Evolutionary conservation across 2,329 filamentous ascomycete species (phyloP).

Genomic region (Pestalotiopsis sp.): DNA sequence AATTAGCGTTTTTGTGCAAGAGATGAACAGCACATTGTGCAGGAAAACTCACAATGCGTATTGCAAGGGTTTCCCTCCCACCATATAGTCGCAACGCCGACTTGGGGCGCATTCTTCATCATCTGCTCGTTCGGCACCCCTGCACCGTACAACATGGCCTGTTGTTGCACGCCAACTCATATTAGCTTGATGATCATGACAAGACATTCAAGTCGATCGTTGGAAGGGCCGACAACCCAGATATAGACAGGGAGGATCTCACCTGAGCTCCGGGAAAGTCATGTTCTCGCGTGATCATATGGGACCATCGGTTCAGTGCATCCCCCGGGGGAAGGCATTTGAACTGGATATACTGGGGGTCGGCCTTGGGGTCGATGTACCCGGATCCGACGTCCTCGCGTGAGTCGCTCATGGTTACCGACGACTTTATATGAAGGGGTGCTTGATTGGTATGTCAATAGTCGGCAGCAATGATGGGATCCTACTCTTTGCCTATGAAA

Average conservation of each 20-base stretch:
- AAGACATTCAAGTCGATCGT: not conserved
- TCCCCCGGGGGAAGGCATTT: conserved; percentile 53
- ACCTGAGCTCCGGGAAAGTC: conserved; percentile 92
- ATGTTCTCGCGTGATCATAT: conserved; percentile 79
- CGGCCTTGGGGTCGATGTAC: conserved; percentile 44
- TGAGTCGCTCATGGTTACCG: conserved; percentile 23
- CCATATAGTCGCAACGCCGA: conserved; percentile 91
- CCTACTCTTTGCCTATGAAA: not conserved
- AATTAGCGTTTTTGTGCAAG: conserved; percentile 41
- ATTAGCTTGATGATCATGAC: not conserved
- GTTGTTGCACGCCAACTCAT: conserved; percentile 12
- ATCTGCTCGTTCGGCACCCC: conserved; percentile 80
- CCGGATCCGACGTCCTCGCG: conserved; percentile 22
- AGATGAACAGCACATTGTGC: not conserved
- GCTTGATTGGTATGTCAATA: not conserved
- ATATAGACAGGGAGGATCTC: conserved; percentile 20
- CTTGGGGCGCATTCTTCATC: conserved; percentile 90
- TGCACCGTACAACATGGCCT: conserved; percentile 95
- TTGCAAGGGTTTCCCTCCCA: conserved; percentile 99
- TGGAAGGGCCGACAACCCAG: not conserved
- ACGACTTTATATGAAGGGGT: not conserved
- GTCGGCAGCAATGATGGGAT: not conserved
- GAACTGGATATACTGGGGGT: conserved; percentile 57
- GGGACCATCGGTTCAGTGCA: conserved; percentile 81
- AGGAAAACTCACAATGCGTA: conserved; percentile 48